These are phyloP conservation scores for Blumeriella jaapii DNA, from an alignment of 2,329 filamentous ascomycete species.

Conservation along the genomic window DNA sequence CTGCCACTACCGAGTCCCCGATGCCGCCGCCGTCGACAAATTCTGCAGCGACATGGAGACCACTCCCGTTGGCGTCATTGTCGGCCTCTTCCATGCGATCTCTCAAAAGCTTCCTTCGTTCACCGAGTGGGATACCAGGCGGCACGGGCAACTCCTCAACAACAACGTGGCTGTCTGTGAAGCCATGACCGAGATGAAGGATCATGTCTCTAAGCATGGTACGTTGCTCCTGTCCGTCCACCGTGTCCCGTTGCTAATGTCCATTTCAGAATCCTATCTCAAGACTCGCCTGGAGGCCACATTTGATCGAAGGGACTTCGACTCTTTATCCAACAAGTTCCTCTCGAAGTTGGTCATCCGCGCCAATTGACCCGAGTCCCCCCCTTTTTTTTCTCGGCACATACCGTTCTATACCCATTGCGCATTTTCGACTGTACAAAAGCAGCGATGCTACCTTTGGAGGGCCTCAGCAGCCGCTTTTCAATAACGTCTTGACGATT, in stretches of 20 bases:
- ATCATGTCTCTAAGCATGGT: slow-evolving; percentile 92
- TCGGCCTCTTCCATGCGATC: slow-evolving; percentile 93
- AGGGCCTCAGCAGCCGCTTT: slow-evolving; percentile 9
- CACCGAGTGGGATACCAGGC: slow-evolving; percentile 84
- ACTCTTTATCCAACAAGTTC: slow-evolving; percentile 95
- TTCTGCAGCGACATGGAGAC: slow-evolving; percentile 97
- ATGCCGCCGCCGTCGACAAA: slow-evolving; percentile 74
- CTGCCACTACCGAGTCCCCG: slow-evolving; percentile 87
- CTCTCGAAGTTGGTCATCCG: slow-evolving; percentile 92
- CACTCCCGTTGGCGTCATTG: slow-evolving; percentile 89
- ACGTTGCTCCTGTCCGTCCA: slow-evolving; percentile 30
- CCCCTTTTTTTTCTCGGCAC: slow-evolving; percentile 11
- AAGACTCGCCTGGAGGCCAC: slow-evolving; percentile 62
- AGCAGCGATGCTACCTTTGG: slow-evolving; percentile 20
- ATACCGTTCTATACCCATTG: slow-evolving; percentile 22
- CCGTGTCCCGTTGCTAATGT: slow-evolving; percentile 31
- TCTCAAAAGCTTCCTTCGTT: slow-evolving; percentile 91
- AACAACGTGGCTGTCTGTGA: slow-evolving; percentile 89
- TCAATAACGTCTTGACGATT: slow-evolving; percentile 5
- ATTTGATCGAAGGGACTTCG: slow-evolving; percentile 87
- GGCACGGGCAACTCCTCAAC: slow-evolving; percentile 82
- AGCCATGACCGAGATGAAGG: slow-evolving; percentile 89
- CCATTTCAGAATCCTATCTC: slow-evolving; percentile 67
- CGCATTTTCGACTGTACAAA: slow-evolving; percentile 24
- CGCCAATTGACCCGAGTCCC: slow-evolving; percentile 62